Percentiles rank a stretch among this genome's conserved stretches.
These are phyloP conservation scores for Usnea hakonensis DNA, from an alignment of 495 filamentous ascomycete species.

Conservation along the genomic window DNA sequence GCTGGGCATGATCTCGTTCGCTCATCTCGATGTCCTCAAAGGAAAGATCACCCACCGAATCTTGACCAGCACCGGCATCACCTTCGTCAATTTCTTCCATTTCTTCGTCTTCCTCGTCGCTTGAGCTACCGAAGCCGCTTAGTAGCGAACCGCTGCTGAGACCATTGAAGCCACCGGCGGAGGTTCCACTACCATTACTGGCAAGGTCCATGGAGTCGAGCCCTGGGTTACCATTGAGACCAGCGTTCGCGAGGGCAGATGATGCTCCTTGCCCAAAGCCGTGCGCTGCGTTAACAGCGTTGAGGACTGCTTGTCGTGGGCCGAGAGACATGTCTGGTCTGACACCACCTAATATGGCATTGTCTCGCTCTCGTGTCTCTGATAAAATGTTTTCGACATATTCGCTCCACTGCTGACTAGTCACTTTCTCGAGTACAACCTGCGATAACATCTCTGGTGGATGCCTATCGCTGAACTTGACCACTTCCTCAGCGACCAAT, in stretches of 20 bases:
- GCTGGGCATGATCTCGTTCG: conserved; percentile 28
- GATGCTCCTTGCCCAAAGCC: conserved; percentile 52
- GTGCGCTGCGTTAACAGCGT: conserved; percentile 51
- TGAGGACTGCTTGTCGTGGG: conserved; percentile 57
- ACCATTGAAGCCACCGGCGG: conserved; percentile 55
- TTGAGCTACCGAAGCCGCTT: conserved; percentile 92
- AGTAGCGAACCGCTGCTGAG: conserved; percentile 63
- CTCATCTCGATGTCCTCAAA: conserved; percentile 52
- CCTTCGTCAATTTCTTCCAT: conserved; percentile 81
- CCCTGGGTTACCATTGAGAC: conserved; percentile 52
- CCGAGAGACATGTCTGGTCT: conserved; percentile 77
- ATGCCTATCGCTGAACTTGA: conserved; percentile 95
- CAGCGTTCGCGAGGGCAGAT: conserved; percentile 68
- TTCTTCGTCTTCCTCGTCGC: conserved; percentile 95
- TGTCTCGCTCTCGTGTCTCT: conserved; percentile 91
- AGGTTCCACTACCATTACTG: conserved; percentile 55
- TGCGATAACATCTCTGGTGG: conserved; percentile 79
- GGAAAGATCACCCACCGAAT: conserved; percentile 60
- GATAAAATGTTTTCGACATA: conserved; percentile 93
- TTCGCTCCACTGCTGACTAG: conserved; percentile 80
- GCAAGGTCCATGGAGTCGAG: conserved; percentile 73
- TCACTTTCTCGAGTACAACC: conserved; percentile 77
- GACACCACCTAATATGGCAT: conserved; percentile 95
- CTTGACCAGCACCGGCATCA: conserved; percentile 38
- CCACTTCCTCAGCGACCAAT: conserved; percentile 95